Base-by-base conservation (phyloP, 305 asterid genomes). In the Fraxinus nigra region DNA sequence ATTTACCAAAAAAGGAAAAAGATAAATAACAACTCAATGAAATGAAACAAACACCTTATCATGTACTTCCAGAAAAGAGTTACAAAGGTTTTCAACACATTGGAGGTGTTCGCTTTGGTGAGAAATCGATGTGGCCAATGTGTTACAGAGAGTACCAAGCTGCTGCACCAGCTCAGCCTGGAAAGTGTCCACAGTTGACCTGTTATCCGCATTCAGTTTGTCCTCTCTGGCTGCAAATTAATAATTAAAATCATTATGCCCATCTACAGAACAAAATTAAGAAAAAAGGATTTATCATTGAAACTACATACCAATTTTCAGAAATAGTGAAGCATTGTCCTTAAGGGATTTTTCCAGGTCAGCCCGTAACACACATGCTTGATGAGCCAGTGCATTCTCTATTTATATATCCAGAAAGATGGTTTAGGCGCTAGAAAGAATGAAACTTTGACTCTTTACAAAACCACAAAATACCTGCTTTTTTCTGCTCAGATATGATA, bases 321-420 rank as follows among this genome's bases (percentile, higher is more conserved):
- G 83, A 85, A 86, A 89, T 26, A 93, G 78, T 16, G 95, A 90
- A 18, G 91, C 89, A 38, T 89, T 92, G 72, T 93, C 95, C 86
- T 84, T 83, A 48, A 87, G 90, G 30, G 93, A 86, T 83, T 89
- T 91, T 83, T 92, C 98, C 90, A 93, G 85, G 61, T 93, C 94
- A 87, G 93, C 89, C n/a, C 94, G 91, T 79, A 93, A 84, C 1
- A 80, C 87, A 87, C 92, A 89, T 82, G 97, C 96, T 87, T 89
- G 97, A 80, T 92, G 93, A 75, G 93, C 91, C 84, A 93, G 87
- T 20, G 92, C 96, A 88, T 90, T 92, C 90, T 93, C 98, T 93
- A 84, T 79, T 73, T 79, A 83, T 24, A 79, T 51, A 30, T 78
- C 40, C 40, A 80, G 63, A 43, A 76, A 40, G 11, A 43, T 81